Conservation (phyloP, 805 yeast species). For the Metschnikowia santaceciliae region DNA sequence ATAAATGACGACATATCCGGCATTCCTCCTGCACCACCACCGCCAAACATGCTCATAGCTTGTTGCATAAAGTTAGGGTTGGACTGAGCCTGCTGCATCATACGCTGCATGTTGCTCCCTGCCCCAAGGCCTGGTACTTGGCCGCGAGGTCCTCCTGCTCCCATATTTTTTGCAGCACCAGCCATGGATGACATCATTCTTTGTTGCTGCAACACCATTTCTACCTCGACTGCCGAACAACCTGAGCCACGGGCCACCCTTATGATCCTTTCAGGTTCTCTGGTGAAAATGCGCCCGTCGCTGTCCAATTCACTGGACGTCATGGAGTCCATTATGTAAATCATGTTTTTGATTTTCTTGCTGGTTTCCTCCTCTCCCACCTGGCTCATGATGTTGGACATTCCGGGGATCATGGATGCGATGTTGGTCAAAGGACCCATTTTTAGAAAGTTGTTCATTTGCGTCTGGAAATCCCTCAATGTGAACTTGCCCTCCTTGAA, state of each 20-base stretch:
- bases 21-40: constrained; percentile 45
- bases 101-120: constrained; percentile 39
- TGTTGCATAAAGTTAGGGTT: constrained; percentile 53
- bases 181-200: constrained; percentile 95
- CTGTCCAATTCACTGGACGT: constrained; percentile 85
- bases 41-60: constrained; percentile 59
- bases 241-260: constrained; percentile 96
- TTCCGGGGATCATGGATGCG: constrained; percentile 93
- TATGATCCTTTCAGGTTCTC: constrained; percentile 79
- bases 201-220: constrained; percentile 86
- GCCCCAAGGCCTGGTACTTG: constrained; percentile 23
- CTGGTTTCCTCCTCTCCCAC: constrained; percentile 91
- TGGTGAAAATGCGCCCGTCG: constrained; percentile 77
- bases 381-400: constrained; percentile 77
- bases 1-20: constrained; percentile 41
- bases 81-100: constrained; percentile 54
- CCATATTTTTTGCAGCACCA: constrained; percentile 54
- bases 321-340: constrained; percentile 93
- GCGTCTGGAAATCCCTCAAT: constrained; percentile 84
- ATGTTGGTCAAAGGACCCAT: constrained; percentile 96
- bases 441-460: constrained; percentile 90
- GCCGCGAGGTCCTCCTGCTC: constrained; percentile 34
- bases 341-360: constrained; percentile 79
- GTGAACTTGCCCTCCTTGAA: constrained; percentile 94
- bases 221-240: constrained; percentile 86